Base-by-base conservation (phyloP, 108 stramenopile genomes). In the Fragilariopsis cylindrus region DNA sequence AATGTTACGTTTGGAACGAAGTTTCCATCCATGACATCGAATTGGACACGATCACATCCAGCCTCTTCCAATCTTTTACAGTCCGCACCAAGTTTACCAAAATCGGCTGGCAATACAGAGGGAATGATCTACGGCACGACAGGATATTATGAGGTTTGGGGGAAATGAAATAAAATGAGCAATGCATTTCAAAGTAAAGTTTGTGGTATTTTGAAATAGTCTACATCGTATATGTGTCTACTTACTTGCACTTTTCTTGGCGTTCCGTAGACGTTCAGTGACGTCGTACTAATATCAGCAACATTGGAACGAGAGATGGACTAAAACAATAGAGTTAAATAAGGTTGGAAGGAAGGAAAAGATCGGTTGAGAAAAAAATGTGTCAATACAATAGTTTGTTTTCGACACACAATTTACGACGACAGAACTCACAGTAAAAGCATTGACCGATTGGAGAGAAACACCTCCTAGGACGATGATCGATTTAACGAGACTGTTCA, bases 21-120 rank as follows among this genome's bases (percentile, higher is more conserved):
- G 70, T 71, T 71, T 42, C 70, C 70, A 18, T 71, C 70, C 70
- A 71, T 71, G 12, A 71, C 70, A 71, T 71, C 70, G n/a, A 71
- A 71, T 46, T 71, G 70, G 57, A 71, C 43, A 4, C 70, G 53
- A 41, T 71, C 48, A 42, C 70, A 71, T 19, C 70, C 70, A 56
- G 70, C 70, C 48, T 71, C 70, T 42, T 71, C 70, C 57, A 71
- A 41, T 19, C 46, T 15, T 4, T 71, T 71, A 41, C 57, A 60
- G 70, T 71, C 70, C 0, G 55, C 70, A n/a, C 70, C 70, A 16
- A 71, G 56, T 8, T 71, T 71, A 7, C 70, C 70, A 58, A 71
- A 71, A 41, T 71, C 70, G 40, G 55, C 70, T 11, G 70, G 70
- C 5, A 71, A 42, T 54, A 71, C 70, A 12, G 70, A 71, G 41